A percentile compares a stretch with the other conserved stretches of the same genome.
These are phyloP conservation scores for Mediolabrus comicus DNA, from an alignment of 108 stramenopile species.

Conservation along the genomic window DNA sequence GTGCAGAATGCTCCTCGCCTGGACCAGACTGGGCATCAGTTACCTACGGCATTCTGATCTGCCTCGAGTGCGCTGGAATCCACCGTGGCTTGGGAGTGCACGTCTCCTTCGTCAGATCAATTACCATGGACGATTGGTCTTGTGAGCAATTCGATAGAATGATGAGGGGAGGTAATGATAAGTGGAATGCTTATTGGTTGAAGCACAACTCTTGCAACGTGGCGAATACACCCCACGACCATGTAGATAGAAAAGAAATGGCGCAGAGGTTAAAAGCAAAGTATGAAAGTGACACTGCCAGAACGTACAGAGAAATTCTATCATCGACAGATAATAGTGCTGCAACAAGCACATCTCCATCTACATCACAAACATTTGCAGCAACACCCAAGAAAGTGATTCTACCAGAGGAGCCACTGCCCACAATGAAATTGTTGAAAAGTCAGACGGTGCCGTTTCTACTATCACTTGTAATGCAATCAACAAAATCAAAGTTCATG, in stretches of 20 bases:
- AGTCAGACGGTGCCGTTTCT: neutral
- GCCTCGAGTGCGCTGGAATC: conserved; percentile 71
- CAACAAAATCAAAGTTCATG: neutral
- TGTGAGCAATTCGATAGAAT: conserved; percentile 29
- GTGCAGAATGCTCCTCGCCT: conserved; percentile 56
- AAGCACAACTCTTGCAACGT: neutral
- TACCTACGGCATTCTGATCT: conserved; percentile 76
- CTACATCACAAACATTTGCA: neutral
- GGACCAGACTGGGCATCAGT: conserved; percentile 85
- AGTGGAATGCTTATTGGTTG: conserved; percentile 34
- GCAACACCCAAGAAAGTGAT: neutral
- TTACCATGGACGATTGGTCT: conserved; percentile 64
- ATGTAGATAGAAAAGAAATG: conserved; percentile 18
- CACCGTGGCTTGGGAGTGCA: conserved; percentile 68
- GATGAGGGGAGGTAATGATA: conserved; percentile 50
- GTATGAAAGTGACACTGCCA: conserved; percentile 37
- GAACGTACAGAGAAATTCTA: conserved; percentile 18
- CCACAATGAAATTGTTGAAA: neutral
- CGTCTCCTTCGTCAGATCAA: conserved; percentile 45
- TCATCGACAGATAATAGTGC: neutral
- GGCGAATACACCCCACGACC: neutral
- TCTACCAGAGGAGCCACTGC: conserved; percentile 3
- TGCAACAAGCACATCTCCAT: neutral
- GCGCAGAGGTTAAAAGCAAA: conserved; percentile 4
- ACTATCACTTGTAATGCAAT: neutral